Base-by-base conservation (phyloP, 306 rosid species). In the Psophocarpus tetragonolobus region DNA sequence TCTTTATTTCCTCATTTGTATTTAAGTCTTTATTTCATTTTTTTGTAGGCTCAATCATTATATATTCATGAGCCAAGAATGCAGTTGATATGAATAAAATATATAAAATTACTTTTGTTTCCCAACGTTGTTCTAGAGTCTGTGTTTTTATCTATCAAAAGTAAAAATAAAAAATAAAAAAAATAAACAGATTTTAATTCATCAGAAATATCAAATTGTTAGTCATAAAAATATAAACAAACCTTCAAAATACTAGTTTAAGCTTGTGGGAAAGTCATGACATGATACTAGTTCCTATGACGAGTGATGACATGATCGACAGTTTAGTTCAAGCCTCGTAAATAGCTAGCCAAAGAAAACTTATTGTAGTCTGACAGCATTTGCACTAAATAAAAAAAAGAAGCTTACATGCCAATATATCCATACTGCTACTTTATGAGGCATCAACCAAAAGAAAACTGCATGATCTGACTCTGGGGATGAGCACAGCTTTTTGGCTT, bases 351-450 rank as follows among this genome's bases (percentile, higher is more conserved):
- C 42, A 69, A 41, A 69, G 36, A 68, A 54, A 67, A 36, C 20
- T 64, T 17, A 42, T 23, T n/a, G 13, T 48, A 32, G 41, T 23
- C 18, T 62, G 58, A 73, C 76, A 82, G 67, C 35, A 72, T 13
- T 80, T 54, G 45, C 58, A 38, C 29, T 10, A 11, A 42, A 70
- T 56, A 71, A 13, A 60, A 45, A 26, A 60, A 7, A 30, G 41
- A 60, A 38, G 76, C 98, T 91, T 87, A 92, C 98, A 85, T 95
- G 93, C 98, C 98, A 95, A 77, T 92, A 95, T 82, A 92, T 92
- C 98, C 97, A 95, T 32, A 91, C 70, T 9, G 97, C 98, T 81
- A 95, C 97, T 75, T 91, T 95, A 64, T 95, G 97, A 51, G 98
- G 98, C 98, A 92, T 95, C 91, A 91, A 63, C 91, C 94, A 95